Evolutionary conservation across 225 moss, liverwort and hornwort genomes (phyloP), one percentile per base, ranked within the genome.

Genomic region (Straminergon stramineum): DNA sequence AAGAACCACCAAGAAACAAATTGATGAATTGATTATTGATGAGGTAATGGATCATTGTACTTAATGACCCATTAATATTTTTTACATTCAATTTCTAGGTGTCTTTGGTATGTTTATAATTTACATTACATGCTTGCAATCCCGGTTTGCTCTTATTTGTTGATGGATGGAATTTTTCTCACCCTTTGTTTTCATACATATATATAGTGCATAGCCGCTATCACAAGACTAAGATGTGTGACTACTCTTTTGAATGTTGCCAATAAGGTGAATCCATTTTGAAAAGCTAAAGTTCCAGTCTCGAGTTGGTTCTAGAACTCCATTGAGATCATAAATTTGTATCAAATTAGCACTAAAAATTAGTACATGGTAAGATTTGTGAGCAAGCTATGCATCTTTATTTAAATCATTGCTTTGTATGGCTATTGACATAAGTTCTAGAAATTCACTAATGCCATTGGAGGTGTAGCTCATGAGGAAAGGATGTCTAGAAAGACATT

Each of bases 371-470:
- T 68, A 66, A 66, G 66, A 35, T 66, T 68, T 30, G 7, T 5
- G 5, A 65, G 9, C 9, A 34, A 13, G 34, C n/a, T 3, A 20
- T 1, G 11, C 37, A 37, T 20, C 9, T 37, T 68, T 68, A 16
- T 68, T n/a, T 31, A 4, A 68, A 3, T 21, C 31, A 68, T 0
- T 1, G n/a, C n/a, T n/a, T n/a, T n/a, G n/a, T n/a, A n/a, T 20
- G 2, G 11, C 2, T 34, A 20, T 2, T 26, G 6, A 37, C 37
- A 17, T 68, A 6, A 68, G 6, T 2, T 68, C 11, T 20, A 6
- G 0, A 68, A 32, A 15, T 66, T 68, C 6, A 1, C 4, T 68
- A 21, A 37, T 37, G 37, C 1, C 12, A 21, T 21, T 0, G 0
- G 7, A n/a, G 69, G n/a, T 13, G 10, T 69, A 32, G 20, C 22